Conservation (phyloP, 2,329 filamentous ascomycete species). For the Trichoderma polysporum region DNA sequence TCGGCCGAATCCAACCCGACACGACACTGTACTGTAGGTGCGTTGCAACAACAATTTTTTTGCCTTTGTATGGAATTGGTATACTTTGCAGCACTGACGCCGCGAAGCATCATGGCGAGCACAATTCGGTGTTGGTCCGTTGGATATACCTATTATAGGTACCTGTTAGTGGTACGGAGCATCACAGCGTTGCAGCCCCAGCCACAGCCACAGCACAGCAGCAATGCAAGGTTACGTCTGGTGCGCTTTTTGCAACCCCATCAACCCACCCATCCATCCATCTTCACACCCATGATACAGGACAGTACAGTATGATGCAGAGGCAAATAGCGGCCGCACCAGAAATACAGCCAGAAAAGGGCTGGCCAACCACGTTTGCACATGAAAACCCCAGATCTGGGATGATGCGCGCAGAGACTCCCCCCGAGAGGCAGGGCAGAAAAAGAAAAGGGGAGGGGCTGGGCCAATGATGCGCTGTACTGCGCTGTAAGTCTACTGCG, state of each 20-base stretch:
- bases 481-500: not conserved
- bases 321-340: not conserved
- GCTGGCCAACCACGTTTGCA: constrained; percentile 15
- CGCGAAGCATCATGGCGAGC: not conserved
- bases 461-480: constrained; percentile 3
- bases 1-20: constrained; percentile 3
- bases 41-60: no score
- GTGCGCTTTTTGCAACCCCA: not conserved
- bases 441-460: not conserved
- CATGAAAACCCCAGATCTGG: constrained; percentile 12
- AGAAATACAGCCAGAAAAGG: not conserved
- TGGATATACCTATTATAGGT: no score
- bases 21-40: not conserved
- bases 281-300: not conserved
- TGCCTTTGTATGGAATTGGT: not conserved
- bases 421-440: not conserved
- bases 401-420: not conserved
- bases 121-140: not conserved
- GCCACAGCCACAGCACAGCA: constrained; percentile 2
- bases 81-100: not conserved
- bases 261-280: not conserved
- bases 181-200: not conserved
- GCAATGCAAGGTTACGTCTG: constrained; percentile 17
- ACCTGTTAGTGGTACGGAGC: not conserved
- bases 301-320: not conserved